Base-by-base conservation (phyloP, 768 basidiomycete genomes). In the Leccinellum albellum region DNA sequence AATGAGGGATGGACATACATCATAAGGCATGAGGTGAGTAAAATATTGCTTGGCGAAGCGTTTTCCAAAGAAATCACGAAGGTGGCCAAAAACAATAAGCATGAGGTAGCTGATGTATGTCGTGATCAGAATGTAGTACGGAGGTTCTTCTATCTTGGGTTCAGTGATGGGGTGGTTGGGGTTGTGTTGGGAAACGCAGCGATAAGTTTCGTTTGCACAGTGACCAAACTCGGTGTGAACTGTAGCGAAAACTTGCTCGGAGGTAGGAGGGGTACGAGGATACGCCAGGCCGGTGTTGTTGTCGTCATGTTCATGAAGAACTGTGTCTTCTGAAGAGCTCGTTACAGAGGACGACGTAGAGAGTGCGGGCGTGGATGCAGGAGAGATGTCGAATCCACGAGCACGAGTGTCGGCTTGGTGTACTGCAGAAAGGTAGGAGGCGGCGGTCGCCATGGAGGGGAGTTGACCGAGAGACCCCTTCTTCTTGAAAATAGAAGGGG, bases 31-130 rank as follows among this genome's bases (percentile, higher is more conserved):
- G 55, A 99, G 77, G 74, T 97, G 92, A 52, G 78, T 79, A 70
- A 93, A 98, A 33, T 80, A 77, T 13, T 80, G 70, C 5, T 88
- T 81, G 56, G 79, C 73, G 53, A 97, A 78, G 45, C 86, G 80
- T 74, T 97, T 98, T 23, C 96, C 96, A 60, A 98, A 74, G 69
- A 98, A 99, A 74, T 99, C 97, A 54, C 96, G 86, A 47, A 95
- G 75, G 68, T 98, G 97, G 20, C 97, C 97, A 48, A 99, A 74
- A 61, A 84, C 79, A 62, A 98, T 96, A 55, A 98, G 84, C 58
- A 98, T 80, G 64, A 98, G 82, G 75, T 96, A 98, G 76, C 89
- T 88, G 73, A 96, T 80, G 70, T 98, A 98, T 6, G 94, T 96
- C 9, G 90, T 86, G 59, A 98, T 73, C 44, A 98, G 81, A 66